phyloP scores from a whole-genome alignment of 2,329 filamentous ascomycete species.

The Claviceps pazoutovae region DNA sequence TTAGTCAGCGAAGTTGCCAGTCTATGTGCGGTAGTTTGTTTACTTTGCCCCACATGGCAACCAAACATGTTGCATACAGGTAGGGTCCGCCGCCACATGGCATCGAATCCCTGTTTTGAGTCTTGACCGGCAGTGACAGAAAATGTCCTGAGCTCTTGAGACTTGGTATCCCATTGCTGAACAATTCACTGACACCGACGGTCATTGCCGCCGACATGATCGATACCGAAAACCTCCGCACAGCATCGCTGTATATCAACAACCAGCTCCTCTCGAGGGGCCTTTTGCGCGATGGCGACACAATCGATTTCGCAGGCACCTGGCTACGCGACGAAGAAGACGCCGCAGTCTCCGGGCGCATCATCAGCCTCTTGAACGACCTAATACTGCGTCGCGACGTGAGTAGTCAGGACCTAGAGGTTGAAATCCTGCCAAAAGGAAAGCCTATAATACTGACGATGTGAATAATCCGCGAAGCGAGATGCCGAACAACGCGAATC shows the following conservation, averaged over 20 bases:
- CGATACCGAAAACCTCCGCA: slow-evolving; percentile 47
- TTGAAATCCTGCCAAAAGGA: too few species aligned
- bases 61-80: slow-evolving; percentile 10
- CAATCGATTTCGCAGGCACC: slow-evolving; percentile 71
- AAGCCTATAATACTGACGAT: too few species aligned
- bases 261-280: slow-evolving; percentile 56
- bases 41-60: slow-evolving; percentile 25
- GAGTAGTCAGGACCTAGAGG: slow-evolving; percentile 10
- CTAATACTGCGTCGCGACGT: slow-evolving; percentile 82
- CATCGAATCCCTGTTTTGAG: slow-evolving; percentile 1
- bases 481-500: slow-evolving; percentile 82
- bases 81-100: background rate
- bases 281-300: slow-evolving; percentile 51
- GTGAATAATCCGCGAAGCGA: slow-evolving; percentile 37
- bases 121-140: background rate
- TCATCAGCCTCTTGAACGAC: slow-evolving; percentile 91
- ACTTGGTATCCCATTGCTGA: too few species aligned
- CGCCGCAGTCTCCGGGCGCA: slow-evolving; percentile 57
- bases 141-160: background rate
- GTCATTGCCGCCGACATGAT: slow-evolving; percentile 26
- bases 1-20: slow-evolving; percentile 13
- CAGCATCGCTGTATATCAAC: slow-evolving; percentile 59
- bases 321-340: slow-evolving; percentile 43
- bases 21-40: slow-evolving; percentile 16
- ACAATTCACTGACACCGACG: background rate